Evolutionary conservation across 2,329 filamentous ascomycete species (phyloP).

Genomic region (Cyphellophora attinorum): DNA sequence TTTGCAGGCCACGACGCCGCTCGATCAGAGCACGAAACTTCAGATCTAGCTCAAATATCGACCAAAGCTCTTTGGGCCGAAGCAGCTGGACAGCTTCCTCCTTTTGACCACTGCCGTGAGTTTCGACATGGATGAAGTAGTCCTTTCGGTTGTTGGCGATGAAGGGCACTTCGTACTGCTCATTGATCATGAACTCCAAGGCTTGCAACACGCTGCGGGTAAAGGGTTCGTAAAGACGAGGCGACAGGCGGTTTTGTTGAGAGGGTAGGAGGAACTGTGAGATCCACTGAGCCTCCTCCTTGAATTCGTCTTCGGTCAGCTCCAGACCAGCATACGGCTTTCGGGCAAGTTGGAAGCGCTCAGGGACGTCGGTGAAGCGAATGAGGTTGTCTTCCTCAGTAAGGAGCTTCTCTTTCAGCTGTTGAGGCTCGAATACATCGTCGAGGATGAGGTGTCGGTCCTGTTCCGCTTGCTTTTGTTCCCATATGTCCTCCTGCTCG

Average conservation of each 20-base stretch:
- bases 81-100: slow-evolving; percentile 79
- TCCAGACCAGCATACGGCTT: slow-evolving; percentile 78
- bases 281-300: slow-evolving; percentile 87
- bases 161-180: slow-evolving; percentile 92
- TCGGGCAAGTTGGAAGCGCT: slow-evolving; percentile 86
- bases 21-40: slow-evolving; percentile 91
- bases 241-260: slow-evolving; percentile 57
- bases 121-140: slow-evolving; percentile 84
- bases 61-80: slow-evolving; percentile 89
- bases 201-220: slow-evolving; percentile 83
- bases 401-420: slow-evolving; percentile 85
- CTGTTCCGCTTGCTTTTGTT: slow-evolving; percentile 65
- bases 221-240: slow-evolving; percentile 71
- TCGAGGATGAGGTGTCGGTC: slow-evolving; percentile 86
- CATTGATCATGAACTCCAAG: slow-evolving; percentile 86
- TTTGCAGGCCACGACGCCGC: slow-evolving; percentile 77
- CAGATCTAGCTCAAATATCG: slow-evolving; percentile 86
- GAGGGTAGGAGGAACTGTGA: slow-evolving; percentile 80
- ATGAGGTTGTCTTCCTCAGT: slow-evolving; percentile 94
- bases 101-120: slow-evolving; percentile 55
- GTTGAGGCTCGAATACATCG: slow-evolving; percentile 95
- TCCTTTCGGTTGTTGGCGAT: slow-evolving; percentile 98
- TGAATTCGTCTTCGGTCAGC: slow-evolving; percentile 73
- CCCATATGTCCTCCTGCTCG: slow-evolving; percentile 74
- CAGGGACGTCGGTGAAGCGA: slow-evolving; percentile 78